A percentile compares a stretch with the other conserved stretches of the same genome.
Conservation (phyloP, 2,329 filamentous ascomycete genomes). For the Aspergillus phoenicis region DNA sequence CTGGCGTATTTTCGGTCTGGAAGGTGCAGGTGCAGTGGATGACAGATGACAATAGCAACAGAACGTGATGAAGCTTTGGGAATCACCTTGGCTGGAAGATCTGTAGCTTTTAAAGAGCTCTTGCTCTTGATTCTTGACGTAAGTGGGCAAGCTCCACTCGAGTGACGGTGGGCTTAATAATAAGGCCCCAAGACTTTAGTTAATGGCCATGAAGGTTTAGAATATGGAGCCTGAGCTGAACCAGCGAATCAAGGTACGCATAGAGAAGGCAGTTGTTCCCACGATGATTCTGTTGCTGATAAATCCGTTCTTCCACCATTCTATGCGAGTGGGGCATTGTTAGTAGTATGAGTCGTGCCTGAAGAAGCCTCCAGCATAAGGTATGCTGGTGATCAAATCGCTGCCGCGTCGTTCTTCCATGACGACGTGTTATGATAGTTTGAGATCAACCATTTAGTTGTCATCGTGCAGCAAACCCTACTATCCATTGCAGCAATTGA, state of each 20-base stretch:
- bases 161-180: conserved; percentile 4
- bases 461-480: too few relatives aligned
- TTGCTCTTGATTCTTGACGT: conserved; percentile 10
- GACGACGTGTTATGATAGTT: neutral
- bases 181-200: neutral
- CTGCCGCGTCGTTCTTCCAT: neutral
- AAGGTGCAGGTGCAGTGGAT: neutral
- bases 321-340: neutral
- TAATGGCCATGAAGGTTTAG: neutral
- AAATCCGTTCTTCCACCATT: conserved; percentile 5
- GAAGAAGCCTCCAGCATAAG: neutral
- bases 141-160: conserved; percentile 12
- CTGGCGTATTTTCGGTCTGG: neutral
- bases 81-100: neutral
- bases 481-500: too few relatives aligned
- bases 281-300: conserved; percentile 9
- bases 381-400: neutral
- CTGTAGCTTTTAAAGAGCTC: neutral
- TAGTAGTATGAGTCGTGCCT: too few relatives aligned
- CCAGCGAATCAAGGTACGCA: neutral
- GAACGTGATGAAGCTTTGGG: neutral
- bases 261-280: neutral
- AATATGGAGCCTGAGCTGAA: neutral
- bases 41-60: neutral
- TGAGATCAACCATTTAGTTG: too few relatives aligned